These are phyloP conservation scores for Glycine tomentella DNA, from an alignment of 306 rosid genomes.

Conservation along the genomic window DNA sequence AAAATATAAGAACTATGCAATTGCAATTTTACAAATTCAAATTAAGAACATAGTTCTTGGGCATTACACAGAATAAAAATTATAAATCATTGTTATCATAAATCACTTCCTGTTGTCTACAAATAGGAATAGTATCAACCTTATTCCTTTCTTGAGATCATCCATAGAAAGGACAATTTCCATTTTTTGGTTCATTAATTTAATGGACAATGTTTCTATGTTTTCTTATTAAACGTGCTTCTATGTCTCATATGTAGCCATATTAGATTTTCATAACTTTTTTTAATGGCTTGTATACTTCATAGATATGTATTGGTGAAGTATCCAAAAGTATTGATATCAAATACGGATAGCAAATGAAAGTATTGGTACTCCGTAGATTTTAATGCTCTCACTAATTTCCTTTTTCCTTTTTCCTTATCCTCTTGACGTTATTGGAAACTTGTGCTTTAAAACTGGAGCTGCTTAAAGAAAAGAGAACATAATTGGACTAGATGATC, in stretches of 20 bases:
- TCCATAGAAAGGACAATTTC: background rate
- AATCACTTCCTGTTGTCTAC: background rate
- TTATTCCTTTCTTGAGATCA: background rate
- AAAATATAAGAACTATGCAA: background rate
- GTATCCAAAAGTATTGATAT: background rate
- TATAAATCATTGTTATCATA: background rate
- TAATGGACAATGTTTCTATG: background rate
- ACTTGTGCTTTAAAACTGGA: conserved; percentile 28
- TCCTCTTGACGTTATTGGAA: conserved; percentile 23
- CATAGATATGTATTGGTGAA: background rate
- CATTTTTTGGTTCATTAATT: background rate
- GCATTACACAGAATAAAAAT: background rate
- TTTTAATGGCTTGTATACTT: background rate
- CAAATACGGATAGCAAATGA: background rate
- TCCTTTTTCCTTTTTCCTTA: conserved; percentile 30
- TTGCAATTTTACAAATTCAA: background rate
- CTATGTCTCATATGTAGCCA: background rate
- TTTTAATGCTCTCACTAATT: background rate
- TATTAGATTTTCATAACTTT: background rate
- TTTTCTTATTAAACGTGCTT: background rate
- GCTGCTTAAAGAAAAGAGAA: conserved; percentile 1
- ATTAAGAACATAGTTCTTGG: background rate
- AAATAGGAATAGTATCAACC: background rate
- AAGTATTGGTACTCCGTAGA: too few relatives aligned
- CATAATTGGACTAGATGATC: background rate